Evolutionary conservation across 2,329 filamentous ascomycete genomes (phyloP).

Genomic region (Stagonosporopsis cucurbitacearum): DNA sequence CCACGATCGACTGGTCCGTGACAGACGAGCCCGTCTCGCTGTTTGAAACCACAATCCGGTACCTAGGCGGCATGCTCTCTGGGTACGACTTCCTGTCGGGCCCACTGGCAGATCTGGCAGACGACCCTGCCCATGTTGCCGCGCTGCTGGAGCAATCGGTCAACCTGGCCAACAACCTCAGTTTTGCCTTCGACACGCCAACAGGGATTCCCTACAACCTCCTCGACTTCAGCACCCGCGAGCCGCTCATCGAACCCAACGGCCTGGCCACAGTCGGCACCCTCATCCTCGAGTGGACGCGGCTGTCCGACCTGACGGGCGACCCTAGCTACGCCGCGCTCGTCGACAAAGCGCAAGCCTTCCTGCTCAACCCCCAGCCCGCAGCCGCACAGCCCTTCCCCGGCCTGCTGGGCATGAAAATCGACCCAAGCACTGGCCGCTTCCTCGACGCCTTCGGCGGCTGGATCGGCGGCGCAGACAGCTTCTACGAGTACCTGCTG

Average conservation of each 20-base stretch:
- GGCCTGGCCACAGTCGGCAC: constrained; percentile 79
- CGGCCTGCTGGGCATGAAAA: constrained; percentile 72
- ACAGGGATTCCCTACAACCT: constrained; percentile 76
- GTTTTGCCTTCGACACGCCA: constrained; percentile 78
- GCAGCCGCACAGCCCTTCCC: constrained; percentile 73
- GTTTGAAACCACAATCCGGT: constrained; percentile 91
- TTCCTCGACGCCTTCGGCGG: constrained; percentile 73
- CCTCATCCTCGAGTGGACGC: constrained; percentile 83
- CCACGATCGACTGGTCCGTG: constrained; percentile 71
- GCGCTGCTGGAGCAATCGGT: constrained; percentile 70
- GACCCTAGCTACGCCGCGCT: constrained; percentile 70
- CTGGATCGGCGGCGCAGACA: constrained; percentile 79
- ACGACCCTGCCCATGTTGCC: constrained; percentile 58
- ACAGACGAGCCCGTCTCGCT: constrained; percentile 69
- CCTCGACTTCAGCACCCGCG: constrained; percentile 64
- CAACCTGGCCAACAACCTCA: constrained; percentile 73
- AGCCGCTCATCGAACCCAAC: constrained; percentile 62
- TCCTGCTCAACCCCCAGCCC: constrained; percentile 72
- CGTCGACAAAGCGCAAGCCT: constrained; percentile 70
- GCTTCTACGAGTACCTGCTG: constrained; percentile 88
- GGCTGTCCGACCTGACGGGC: constrained; percentile 75
- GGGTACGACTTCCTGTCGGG: constrained; percentile 77
- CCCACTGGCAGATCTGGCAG: constrained; percentile 62
- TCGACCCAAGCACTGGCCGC: constrained; percentile 68
- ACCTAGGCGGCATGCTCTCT: constrained; percentile 80